Base-by-base conservation (phyloP, 163 green algal species). In the Coccomyxa subellipsoidea region DNA sequence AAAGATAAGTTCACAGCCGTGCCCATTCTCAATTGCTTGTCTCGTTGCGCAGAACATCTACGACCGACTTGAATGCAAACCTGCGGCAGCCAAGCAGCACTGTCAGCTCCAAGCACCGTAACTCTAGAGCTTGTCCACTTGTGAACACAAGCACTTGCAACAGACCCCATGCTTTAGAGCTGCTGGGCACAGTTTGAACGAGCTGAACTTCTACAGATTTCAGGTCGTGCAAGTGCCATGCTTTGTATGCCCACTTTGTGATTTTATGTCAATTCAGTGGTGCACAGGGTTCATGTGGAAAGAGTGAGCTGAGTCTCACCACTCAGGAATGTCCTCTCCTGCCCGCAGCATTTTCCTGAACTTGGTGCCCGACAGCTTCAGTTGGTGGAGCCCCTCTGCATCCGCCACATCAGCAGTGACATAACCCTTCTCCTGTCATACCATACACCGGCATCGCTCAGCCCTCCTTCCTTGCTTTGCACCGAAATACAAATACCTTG, bases 21-120 rank as follows among this genome's bases (percentile, higher is more conserved):
- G n/a, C n/a, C n/a, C n/a, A n/a, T n/a, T n/a, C 47, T 59, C 47
- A 59, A 59, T 59, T 18, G 47, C 47, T 59, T 18, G 47, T 59
- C 27, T 78, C 71, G 1, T 78, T 39, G 21, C 95, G 88, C 37
- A 98, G 89, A 69, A 98, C 95, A 72, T 92, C 40, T 21, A 98
- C 94, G 32, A 98, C 95, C 34, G 84, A 93, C 88, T 97, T 97
- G 93, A 98, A 98, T 29, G 94, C 94, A 93, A 98, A 99, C 66
- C 66, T 73, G 66, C 66, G 8, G 15, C 6, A 36, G 66, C 66
- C 27, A 34, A 73, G 18, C 21, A n/a, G 66, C 10, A n/a, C 29
- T 73, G 12, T 29, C 47, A 29, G 12, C 18, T 66, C 12, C 47
- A 29, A 29, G 47, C 47, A 18, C 12, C 12, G n/a, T n/a, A n/a